Evolutionary conservation across 2,329 filamentous ascomycete species (phyloP).

Genomic region (Paecilomyces variotii): DNA sequence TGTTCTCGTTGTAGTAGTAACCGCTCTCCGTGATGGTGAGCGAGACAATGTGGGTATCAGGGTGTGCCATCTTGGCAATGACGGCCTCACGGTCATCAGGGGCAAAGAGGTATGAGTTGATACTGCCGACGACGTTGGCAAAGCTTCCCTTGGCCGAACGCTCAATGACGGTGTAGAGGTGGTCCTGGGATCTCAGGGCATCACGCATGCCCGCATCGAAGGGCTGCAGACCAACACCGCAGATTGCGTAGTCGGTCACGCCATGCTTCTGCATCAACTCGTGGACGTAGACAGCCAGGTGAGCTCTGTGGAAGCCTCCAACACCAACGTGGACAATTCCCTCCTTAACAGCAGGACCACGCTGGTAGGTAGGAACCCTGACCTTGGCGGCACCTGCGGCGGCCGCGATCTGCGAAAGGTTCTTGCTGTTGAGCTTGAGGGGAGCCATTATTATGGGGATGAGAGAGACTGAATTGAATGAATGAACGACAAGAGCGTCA

Average conservation of each 20-base stretch:
- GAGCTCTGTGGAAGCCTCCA: slow-evolving; percentile 48
- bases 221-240: slow-evolving; percentile 45
- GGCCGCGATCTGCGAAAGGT: slow-evolving; percentile 29
- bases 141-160: slow-evolving; percentile 45
- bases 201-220: slow-evolving; percentile 47
- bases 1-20: slow-evolving; percentile 53
- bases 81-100: slow-evolving; percentile 46
- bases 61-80: slow-evolving; percentile 48
- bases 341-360: slow-evolving; percentile 40
- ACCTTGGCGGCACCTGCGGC: slow-evolving; percentile 19
- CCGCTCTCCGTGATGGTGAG: slow-evolving; percentile 50
- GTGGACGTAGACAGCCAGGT: slow-evolving; percentile 47
- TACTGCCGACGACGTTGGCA: slow-evolving; percentile 44
- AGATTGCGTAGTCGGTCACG: slow-evolving; percentile 43
- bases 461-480: slow-evolving; percentile 8
- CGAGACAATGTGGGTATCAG: slow-evolving; percentile 48
- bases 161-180: slow-evolving; percentile 48
- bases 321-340: slow-evolving; percentile 49
- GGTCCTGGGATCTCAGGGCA: slow-evolving; percentile 40
- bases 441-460: slow-evolving; percentile 14
- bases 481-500: slow-evolving; percentile 8
- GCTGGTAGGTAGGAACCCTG: slow-evolving; percentile 38
- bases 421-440: slow-evolving; percentile 34
- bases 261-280: slow-evolving; percentile 41
- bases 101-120: slow-evolving; percentile 46